Evolutionary conservation across 2,329 filamentous ascomycete species (phyloP).

Genomic region (Trichoderma arundinaceum): DNA sequence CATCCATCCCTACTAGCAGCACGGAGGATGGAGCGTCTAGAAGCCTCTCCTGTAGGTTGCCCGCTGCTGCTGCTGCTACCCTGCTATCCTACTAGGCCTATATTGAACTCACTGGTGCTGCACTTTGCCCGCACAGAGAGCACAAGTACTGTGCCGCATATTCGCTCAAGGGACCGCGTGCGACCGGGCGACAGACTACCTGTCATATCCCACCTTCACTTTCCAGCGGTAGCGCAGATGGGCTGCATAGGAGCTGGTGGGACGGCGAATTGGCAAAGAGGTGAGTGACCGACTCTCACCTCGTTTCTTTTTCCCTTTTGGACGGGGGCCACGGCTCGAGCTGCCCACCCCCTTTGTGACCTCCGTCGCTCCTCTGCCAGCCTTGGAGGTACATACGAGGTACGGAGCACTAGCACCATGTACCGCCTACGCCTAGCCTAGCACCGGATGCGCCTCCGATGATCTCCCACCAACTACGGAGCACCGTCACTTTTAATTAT

Average conservation of each 20-base stretch:
- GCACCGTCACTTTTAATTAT: too few relatives aligned
- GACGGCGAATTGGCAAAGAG: constrained; percentile 5
- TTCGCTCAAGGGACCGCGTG: constrained; percentile 2
- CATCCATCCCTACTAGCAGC: too few relatives aligned
- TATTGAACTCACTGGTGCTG: too few relatives aligned
- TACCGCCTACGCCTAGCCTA: constrained; percentile 7
- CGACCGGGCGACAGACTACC: neutral
- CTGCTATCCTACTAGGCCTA: too few relatives aligned
- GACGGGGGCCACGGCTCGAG: neutral
- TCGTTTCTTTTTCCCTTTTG: constrained; percentile 21
- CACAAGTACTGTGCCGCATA: too few relatives aligned
- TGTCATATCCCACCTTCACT: constrained; percentile 21
- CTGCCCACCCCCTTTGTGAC: constrained; percentile 12
- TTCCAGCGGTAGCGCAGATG: constrained; percentile 17
- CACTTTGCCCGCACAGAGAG: too few relatives aligned
- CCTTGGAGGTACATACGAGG: neutral
- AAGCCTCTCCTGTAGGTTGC: too few relatives aligned
- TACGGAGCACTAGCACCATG: neutral
- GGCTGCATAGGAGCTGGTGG: constrained; percentile 15
- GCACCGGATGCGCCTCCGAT: constrained; percentile 13
- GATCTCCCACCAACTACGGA: constrained; percentile 12
- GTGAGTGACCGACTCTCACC: constrained; percentile 23
- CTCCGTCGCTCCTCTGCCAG: constrained; percentile 4
- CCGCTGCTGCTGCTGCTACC: too few relatives aligned
- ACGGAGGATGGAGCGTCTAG: too few relatives aligned